phyloP scores from a whole-genome alignment of 176 grass and related monocot species.

The Puccinellia tenuiflora region DNA sequence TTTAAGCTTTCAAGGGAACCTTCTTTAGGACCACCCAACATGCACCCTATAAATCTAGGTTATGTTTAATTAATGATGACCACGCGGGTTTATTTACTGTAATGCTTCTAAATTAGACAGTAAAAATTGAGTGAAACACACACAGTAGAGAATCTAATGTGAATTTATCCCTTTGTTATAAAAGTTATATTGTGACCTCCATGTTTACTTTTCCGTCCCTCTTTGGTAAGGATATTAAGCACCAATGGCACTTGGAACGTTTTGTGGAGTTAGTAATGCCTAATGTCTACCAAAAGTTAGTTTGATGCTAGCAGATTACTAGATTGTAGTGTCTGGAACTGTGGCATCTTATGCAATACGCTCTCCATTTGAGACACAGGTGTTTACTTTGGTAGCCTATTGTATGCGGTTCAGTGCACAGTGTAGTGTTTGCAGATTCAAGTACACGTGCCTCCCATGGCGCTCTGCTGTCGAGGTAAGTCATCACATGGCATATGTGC shows the following conservation, averaged over 20 bases:
- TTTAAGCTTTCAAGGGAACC: background rate
- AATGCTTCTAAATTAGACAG: background rate
- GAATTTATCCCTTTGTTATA: background rate
- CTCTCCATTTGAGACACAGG: background rate
- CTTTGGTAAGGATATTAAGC: background rate
- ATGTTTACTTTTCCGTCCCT: background rate
- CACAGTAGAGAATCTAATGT: background rate
- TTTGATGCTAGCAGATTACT: background rate
- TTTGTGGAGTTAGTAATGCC: background rate
- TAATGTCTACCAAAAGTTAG: background rate
- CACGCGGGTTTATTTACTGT: background rate
- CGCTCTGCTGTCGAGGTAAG: background rate
- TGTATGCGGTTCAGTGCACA: background rate
- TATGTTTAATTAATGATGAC: background rate
- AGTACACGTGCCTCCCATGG: background rate
- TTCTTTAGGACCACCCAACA: background rate
- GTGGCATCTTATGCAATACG: background rate
- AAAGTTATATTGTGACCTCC: background rate
- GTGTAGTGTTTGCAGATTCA: background rate
- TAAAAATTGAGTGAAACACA: background rate
- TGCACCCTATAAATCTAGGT: slow-evolving; percentile 3
- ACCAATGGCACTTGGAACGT: background rate
- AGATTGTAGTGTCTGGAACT: background rate
- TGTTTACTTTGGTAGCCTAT: background rate
- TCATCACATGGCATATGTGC: background rate